A percentile compares a stretch with the other conserved stretches of the same genome.
Conservation (phyloP, 345 rosid genomes). For the Noccaea caerulescens region DNA sequence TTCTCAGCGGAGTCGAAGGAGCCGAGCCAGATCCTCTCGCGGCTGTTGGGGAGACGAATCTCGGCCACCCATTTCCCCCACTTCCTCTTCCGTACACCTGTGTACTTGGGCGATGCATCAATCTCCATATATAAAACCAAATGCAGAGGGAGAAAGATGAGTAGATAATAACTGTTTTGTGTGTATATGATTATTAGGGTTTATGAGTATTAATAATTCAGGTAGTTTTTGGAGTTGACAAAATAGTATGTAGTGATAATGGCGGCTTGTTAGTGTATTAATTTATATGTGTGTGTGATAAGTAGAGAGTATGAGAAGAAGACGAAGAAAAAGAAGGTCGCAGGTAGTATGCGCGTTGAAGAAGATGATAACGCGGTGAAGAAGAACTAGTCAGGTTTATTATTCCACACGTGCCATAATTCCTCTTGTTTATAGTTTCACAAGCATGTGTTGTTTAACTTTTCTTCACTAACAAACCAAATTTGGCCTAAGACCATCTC, state of each 20-base stretch:
- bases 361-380: constrained; percentile 39
- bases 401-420: constrained; percentile 34
- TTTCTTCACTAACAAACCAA: not conserved
- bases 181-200: constrained; percentile 5
- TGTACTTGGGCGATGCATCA: constrained; percentile 58
- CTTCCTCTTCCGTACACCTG: constrained; percentile 83
- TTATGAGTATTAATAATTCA: not conserved
- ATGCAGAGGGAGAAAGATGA: not conserved
- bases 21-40: constrained; percentile 91
- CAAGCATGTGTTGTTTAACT: not conserved
- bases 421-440: constrained; percentile 7
- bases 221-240: constrained; percentile 22
- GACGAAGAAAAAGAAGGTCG: constrained; percentile 32
- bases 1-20: constrained; percentile 73
- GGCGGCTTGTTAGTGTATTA: constrained; percentile 37
- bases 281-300: constrained; percentile 34
- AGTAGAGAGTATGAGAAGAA: constrained; percentile 7
- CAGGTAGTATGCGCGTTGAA: constrained; percentile 39
- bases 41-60: constrained; percentile 86
- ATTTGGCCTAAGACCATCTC: not conserved
- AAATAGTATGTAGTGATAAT: constrained; percentile 36
- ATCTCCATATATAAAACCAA: constrained; percentile 8
- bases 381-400: constrained; percentile 10
- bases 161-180: not conserved
- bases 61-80: constrained; percentile 99